Evolutionary conservation across 805 yeast species (phyloP), one percentile per base, ranked within the genome.

Genomic region (Metschnikowia hibisci): DNA sequence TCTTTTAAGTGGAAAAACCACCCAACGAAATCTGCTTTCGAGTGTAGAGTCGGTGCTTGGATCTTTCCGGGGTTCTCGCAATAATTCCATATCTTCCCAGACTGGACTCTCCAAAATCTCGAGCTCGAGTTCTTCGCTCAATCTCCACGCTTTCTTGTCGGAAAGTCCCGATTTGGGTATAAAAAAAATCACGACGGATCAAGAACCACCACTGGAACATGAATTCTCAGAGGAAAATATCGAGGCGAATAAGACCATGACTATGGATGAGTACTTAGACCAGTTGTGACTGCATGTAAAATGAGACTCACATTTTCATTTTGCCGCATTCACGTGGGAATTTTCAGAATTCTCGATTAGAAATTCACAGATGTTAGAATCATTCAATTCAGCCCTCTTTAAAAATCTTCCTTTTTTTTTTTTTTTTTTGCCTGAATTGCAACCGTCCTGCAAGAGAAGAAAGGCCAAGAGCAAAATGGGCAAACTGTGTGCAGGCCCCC

Each of bases 81-180:
- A 63, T 28, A 61, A 57, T 46, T 63, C 69, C 15, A 35, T 58
- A 13, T 39, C 53, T 6, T 60, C 68, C 2, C 43, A 51, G 9
- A 54, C 47, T 29, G 58, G 61, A 5, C 54, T 69, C 9, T 50
- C 59, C 40, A 57, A 66, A 28, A 65, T 70, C 29, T 58, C 73
- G 30, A 66, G 72, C 45, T 64, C 71, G 25, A 64, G 65, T 43
- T 64, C 71, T 18, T 64, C 71, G 23, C 55, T 70, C 27, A 70
- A 70, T 47, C 58, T 70, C 36, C 65, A 69, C 44, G 75, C 71
- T 8, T 70, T 67, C 45, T 58, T 70, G 41, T 67, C 72, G 12
- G 74, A 67, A 41, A 69, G 62, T 27, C 45, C 53, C 1, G 51
- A 41, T 11, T n/a, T 41, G 15, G 26, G 38, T 23, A 15, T 32